Evolutionary conservation across 176 grass and related monocot species (phyloP), one percentile per base, ranked within the genome.

Genomic region (Avena insularis): DNA sequence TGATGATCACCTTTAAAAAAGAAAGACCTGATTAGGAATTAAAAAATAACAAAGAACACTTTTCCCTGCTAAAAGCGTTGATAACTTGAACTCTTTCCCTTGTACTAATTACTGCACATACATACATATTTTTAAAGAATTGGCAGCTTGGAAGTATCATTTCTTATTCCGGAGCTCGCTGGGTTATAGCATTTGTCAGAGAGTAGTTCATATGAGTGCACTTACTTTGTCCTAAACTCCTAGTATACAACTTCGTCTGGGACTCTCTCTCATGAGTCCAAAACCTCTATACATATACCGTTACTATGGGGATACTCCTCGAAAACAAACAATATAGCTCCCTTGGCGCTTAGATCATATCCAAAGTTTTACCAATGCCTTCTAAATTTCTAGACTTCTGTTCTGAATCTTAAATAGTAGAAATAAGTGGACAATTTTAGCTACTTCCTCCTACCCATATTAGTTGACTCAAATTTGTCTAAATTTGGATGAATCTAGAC

Each of bases 1-100:
- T 92, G 78, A 92, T 21, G 79, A 89, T 85, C 17, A 93, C 90
- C 95, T 98, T 74, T 25, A 86, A 88, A 38, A 12, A 71, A 48
- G 82, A 81, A 75, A 78, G 3, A 48, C 3, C 23, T 49, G 8
- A n/a, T 90, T 53, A 87, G 31, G 55, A 6, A 64, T 51, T 25
- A 13, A 29, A 23, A 29, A 45, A 19, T 21, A 19, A 77, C 12
- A 77, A 66, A 66, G 2, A 4, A 23, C 35, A 84, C 5, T 33
- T 75, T 61, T 9, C 54, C 13, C 9, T 9, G 25, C 36, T 14
- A 7, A 25, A 85, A 58, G 2, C 19, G 47, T 23, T 35, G 19
- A 66, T 71, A 79, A 8, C 55, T 35, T 69, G 20, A 70, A 23
- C 35, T 67, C 60, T 60, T 38, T 20, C 36, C 9, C 8, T 8